Evolutionary conservation across 2,329 filamentous ascomycete genomes (phyloP).

Genomic region (Ascochyta rabiei): DNA sequence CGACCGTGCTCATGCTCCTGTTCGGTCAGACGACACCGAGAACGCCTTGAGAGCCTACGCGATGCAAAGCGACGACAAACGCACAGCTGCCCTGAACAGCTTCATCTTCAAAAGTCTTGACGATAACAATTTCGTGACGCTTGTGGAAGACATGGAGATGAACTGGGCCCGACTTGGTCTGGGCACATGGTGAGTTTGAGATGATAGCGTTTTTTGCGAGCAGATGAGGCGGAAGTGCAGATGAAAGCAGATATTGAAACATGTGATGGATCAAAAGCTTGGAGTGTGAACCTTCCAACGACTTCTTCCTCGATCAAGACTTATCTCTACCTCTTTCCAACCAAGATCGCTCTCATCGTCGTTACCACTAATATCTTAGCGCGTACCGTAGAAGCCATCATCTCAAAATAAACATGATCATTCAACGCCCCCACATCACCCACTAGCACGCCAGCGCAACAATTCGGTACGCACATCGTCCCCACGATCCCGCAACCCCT

Average conservation of each 20-base stretch:
- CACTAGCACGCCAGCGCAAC: not conserved
- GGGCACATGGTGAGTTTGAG: slow-evolving; percentile 13
- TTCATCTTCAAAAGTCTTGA: slow-evolving; percentile 59
- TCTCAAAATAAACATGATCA: not conserved
- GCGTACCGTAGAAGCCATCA: not conserved
- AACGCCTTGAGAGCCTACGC: slow-evolving; percentile 42
- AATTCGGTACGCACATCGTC: not conserved
- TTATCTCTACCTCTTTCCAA: not conserved
- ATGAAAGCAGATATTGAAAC: not conserved
- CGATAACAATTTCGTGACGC: slow-evolving; percentile 55
- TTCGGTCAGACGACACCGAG: not conserved
- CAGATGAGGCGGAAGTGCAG: not conserved
- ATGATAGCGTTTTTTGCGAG: not conserved
- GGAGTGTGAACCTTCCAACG: not conserved
- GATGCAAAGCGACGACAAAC: slow-evolving; percentile 48
- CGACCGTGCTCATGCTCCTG: not conserved
- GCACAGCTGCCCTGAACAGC: slow-evolving; percentile 53
- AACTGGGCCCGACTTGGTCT: slow-evolving; percentile 51
- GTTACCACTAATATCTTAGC: not conserved
- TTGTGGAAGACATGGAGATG: slow-evolving; percentile 58
- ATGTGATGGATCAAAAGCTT: slow-evolving; percentile 11
- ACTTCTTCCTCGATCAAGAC: not conserved
- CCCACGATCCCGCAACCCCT: too few species aligned
- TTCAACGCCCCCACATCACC: not conserved
- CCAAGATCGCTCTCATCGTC: not conserved